A percentile compares a stretch with the other conserved stretches of the same genome.
Conservation (phyloP, 805 yeast species). For the Pichia thaimueangensis region DNA sequence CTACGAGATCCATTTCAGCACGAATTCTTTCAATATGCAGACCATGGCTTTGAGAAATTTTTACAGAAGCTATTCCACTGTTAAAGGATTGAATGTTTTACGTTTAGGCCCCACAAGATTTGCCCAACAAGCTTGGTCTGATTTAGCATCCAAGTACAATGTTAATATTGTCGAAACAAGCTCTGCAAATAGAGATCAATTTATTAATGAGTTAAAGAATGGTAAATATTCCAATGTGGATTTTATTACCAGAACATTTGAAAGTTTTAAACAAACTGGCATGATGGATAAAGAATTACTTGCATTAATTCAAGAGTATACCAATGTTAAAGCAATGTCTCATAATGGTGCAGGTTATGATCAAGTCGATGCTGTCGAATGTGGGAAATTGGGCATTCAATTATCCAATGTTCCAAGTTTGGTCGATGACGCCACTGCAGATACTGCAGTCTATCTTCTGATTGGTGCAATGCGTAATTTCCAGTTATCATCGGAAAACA, state of each 20-base stretch:
- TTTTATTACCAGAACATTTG: slow-evolving; percentile 38
- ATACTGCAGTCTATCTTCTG: slow-evolving; percentile 45
- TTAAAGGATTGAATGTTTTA: slow-evolving; percentile 49
- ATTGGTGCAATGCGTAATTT: slow-evolving; percentile 53
- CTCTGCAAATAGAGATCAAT: slow-evolving; percentile 36
- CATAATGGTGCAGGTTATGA: slow-evolving; percentile 59
- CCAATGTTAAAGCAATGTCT: slow-evolving; percentile 36
- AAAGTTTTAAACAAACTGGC: slow-evolving; percentile 35
- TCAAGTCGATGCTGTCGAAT: slow-evolving; percentile 38
- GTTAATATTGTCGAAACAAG: slow-evolving; percentile 42
- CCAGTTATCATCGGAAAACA: slow-evolving; percentile 48
- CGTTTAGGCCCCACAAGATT: slow-evolving; percentile 55
- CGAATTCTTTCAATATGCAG: not conserved
- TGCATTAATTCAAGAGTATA: slow-evolving; percentile 26
- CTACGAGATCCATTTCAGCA: not conserved
- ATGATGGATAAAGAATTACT: slow-evolving; percentile 40
- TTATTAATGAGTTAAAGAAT: slow-evolving; percentile 31
- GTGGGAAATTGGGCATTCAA: slow-evolving; percentile 37
- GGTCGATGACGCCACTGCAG: slow-evolving; percentile 53
- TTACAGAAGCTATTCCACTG: not conserved
- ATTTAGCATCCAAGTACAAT: slow-evolving; percentile 25
- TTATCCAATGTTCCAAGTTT: slow-evolving; percentile 48
- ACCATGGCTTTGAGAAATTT: not conserved
- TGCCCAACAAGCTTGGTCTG: slow-evolving; percentile 60
- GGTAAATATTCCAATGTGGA: slow-evolving; percentile 33